A percentile compares a stretch with the other conserved stretches of the same genome.
Evolutionary conservation across 1,284 basidiomycete genomes (phyloP).

Genomic region (Athelia psychrophila): DNA sequence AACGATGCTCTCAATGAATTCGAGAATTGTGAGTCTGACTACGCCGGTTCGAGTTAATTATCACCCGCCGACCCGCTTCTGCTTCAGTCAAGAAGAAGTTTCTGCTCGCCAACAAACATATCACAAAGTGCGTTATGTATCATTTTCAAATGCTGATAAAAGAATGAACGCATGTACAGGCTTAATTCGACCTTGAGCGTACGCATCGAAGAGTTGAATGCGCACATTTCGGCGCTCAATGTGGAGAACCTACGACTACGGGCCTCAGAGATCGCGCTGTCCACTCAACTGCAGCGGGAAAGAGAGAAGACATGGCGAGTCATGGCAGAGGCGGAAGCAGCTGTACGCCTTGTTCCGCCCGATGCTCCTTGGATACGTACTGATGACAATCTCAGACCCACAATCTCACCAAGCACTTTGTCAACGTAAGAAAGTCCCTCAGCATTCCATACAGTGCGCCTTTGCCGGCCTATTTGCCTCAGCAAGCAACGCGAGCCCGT

Average conservation of each 20-base stretch:
- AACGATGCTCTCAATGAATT: constrained; percentile 79
- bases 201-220: constrained; percentile 79
- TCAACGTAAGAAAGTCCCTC: constrained; percentile 59
- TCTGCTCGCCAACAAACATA: constrained; percentile 83
- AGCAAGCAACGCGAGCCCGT: constrained; percentile 43
- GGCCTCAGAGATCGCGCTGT: constrained; percentile 73
- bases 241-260: constrained; percentile 79
- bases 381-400: constrained; percentile 40
- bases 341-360: constrained; percentile 43
- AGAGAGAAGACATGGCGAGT: constrained; percentile 70
- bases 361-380: neutral
- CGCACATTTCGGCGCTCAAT: constrained; percentile 73
- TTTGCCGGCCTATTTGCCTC: constrained; percentile 36
- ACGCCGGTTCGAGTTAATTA: constrained; percentile 14
- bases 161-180: constrained; percentile 32
- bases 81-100: constrained; percentile 84
- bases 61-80: constrained; percentile 25
- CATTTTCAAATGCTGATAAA: constrained; percentile 10
- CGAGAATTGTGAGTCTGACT: constrained; percentile 67
- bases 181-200: constrained; percentile 80
- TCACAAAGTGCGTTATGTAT: constrained; percentile 62
- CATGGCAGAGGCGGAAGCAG: constrained; percentile 67
- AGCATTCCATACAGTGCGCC: constrained; percentile 33
- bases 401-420: constrained; percentile 62
- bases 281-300: constrained; percentile 73